Evolutionary conservation across 352 stramenopile genomes (phyloP).

Genomic region (Phytophthora pistaciae): DNA sequence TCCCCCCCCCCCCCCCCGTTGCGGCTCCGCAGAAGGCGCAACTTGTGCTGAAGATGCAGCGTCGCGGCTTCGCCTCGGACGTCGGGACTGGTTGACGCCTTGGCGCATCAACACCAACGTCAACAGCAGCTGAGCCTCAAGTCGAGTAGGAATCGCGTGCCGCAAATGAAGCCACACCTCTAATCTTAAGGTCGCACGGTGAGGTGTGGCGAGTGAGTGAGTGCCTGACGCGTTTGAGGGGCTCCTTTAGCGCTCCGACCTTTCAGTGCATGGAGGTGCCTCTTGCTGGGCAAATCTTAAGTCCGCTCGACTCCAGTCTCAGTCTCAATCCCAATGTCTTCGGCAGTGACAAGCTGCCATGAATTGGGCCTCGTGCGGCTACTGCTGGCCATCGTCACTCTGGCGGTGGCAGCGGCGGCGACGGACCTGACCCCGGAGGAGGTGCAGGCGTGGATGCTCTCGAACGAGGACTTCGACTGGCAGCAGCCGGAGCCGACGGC

Average conservation of each 20-base stretch:
- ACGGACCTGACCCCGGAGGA: background rate
- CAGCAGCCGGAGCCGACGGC: conserved; percentile 42
- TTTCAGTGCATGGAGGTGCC: background rate
- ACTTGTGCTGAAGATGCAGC: no score
- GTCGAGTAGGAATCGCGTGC: no score
- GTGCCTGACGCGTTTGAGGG: background rate
- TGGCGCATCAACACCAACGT: no score
- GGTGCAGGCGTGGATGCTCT: background rate
- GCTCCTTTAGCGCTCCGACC: no score
- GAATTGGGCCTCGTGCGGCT: background rate
- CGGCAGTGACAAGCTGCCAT: background rate
- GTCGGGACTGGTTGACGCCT: no score
- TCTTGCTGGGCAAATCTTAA: background rate
- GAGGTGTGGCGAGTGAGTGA: no score
- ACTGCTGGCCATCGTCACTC: background rate
- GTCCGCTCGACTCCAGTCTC: background rate
- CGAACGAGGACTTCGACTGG: conserved; percentile 60
- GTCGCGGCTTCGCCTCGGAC: no score
- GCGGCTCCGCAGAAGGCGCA: no score
- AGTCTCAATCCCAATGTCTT: background rate
- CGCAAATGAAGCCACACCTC: no score
- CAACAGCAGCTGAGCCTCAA: no score
- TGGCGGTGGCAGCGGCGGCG: background rate
- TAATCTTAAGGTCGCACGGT: no score
- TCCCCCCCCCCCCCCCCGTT: no score